Percentiles rank a stretch among this genome's conserved stretches.
These are phyloP conservation scores for Coccomyxa subellipsoidea DNA, from an alignment of 163 green algal species.

Conservation along the genomic window DNA sequence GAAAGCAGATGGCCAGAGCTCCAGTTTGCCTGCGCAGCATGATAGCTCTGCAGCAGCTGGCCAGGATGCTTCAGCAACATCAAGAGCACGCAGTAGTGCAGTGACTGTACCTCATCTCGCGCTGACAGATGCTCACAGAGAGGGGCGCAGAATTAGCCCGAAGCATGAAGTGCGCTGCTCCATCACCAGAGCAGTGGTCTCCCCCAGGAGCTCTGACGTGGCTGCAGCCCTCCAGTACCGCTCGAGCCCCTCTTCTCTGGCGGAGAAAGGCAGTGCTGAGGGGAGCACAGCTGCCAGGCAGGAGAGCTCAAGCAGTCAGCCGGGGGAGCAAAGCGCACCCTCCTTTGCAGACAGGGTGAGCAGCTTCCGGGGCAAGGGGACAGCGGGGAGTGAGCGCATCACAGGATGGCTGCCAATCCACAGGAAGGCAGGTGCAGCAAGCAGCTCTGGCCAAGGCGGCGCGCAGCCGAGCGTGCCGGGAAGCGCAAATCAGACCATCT, in stretches of 20 bases:
- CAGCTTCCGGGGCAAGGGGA: background rate
- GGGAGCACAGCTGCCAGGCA: background rate
- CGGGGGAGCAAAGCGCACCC: background rate
- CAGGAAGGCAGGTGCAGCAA: background rate
- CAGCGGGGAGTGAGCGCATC: background rate
- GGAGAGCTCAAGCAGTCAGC: background rate
- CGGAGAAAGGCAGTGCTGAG: background rate
- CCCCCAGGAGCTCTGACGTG: background rate
- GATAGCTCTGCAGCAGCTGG: background rate
- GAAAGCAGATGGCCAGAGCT: background rate
- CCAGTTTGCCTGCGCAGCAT: background rate
- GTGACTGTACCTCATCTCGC: background rate
- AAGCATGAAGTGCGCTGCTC: background rate
- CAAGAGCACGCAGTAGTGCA: background rate
- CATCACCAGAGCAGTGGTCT: background rate
- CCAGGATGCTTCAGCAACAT: background rate
- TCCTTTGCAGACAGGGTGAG: background rate
- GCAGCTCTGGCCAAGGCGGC: background rate
- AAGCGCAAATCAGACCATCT: background rate
- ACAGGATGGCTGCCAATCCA: background rate
- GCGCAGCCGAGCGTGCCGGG: background rate
- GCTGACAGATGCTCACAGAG: background rate
- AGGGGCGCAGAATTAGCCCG: background rate
- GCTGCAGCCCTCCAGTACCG: background rate
- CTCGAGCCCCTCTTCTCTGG: background rate